phyloP scores from a whole-genome alignment of 768 basidiomycete species.

The Thelephora ganbajun region DNA sequence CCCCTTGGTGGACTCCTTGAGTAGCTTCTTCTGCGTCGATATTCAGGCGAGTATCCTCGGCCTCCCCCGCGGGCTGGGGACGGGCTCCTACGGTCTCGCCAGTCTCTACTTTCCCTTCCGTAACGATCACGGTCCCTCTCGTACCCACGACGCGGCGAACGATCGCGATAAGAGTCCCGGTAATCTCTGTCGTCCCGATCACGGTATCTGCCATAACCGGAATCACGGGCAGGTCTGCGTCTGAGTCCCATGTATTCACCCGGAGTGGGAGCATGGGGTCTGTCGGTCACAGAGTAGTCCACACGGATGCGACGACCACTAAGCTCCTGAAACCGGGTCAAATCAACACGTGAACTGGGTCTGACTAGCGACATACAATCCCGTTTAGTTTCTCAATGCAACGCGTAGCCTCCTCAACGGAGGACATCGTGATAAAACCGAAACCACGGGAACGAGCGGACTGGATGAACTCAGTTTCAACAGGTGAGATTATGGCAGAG shows the following conservation, averaged over 20 bases:
- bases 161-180: constrained; percentile 33
- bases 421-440: constrained; percentile 91
- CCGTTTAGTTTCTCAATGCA: constrained; percentile 91
- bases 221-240: constrained; percentile 25
- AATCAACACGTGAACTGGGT: background rate
- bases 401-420: constrained; percentile 73
- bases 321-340: constrained; percentile 48
- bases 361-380: constrained; percentile 39
- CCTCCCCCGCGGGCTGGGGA: constrained; percentile 57
- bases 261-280: constrained; percentile 91
- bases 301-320: constrained; percentile 95
- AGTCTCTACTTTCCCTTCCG: background rate
- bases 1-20: background rate
- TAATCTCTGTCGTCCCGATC: constrained; percentile 22
- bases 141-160: constrained; percentile 31
- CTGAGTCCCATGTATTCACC: constrained; percentile 97
- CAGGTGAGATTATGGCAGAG: constrained; percentile 42
- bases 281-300: constrained; percentile 89
- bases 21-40: background rate
- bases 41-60: constrained; percentile 3
- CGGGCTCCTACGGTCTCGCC: background rate
- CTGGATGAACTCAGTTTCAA: constrained; percentile 25
- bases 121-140: constrained; percentile 13
- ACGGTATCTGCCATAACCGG: constrained; percentile 40
- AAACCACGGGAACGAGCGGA: constrained; percentile 95